Percentiles rank a stretch among this genome's conserved stretches.
These are phyloP conservation scores for Nymphaea colorata DNA, from an alignment of 164 flowering plant genomes.

Conservation along the genomic window DNA sequence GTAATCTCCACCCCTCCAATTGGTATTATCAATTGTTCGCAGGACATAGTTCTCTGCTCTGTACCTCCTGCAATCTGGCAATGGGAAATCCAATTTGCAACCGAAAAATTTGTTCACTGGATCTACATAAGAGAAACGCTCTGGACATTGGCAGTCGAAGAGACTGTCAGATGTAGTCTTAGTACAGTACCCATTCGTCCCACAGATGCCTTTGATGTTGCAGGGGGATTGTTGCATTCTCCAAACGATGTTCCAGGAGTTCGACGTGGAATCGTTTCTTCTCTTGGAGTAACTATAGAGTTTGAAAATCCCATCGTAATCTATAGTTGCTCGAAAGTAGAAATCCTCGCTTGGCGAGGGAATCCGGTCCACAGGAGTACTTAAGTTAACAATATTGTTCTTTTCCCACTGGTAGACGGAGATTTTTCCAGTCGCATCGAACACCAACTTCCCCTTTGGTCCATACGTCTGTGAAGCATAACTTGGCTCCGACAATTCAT, in stretches of 20 bases:
- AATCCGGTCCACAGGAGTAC: not conserved
- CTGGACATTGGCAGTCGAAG: constrained; percentile 10
- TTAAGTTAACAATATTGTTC: not conserved
- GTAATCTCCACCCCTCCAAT: constrained; percentile 10
- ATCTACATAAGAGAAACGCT: constrained; percentile 12
- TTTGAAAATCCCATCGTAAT: constrained; percentile 15
- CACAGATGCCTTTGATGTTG: constrained; percentile 7
- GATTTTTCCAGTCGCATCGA: not conserved
- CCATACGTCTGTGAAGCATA: constrained; percentile 4
- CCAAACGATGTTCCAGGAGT: constrained; percentile 8
- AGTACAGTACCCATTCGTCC: constrained; percentile 14
- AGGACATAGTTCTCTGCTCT: constrained; percentile 3
- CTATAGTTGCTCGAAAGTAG: constrained; percentile 15
- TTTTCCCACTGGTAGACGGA: constrained; percentile 7
- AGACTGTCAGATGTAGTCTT: not conserved
- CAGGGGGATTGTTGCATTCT: not conserved
- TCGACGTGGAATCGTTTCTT: constrained; percentile 5
- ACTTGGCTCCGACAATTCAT: not conserved
- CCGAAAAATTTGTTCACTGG: constrained; percentile 9
- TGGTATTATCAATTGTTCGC: constrained; percentile 8
- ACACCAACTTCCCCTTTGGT: not conserved
- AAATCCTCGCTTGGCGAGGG: constrained; percentile 15
- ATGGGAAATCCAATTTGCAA: constrained; percentile 9
- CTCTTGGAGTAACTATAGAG: constrained; percentile 9
- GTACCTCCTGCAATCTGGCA: constrained; percentile 7